phyloP scores from a whole-genome alignment of 2,329 filamentous ascomycete genomes.

The Seiridium unicorne region DNA sequence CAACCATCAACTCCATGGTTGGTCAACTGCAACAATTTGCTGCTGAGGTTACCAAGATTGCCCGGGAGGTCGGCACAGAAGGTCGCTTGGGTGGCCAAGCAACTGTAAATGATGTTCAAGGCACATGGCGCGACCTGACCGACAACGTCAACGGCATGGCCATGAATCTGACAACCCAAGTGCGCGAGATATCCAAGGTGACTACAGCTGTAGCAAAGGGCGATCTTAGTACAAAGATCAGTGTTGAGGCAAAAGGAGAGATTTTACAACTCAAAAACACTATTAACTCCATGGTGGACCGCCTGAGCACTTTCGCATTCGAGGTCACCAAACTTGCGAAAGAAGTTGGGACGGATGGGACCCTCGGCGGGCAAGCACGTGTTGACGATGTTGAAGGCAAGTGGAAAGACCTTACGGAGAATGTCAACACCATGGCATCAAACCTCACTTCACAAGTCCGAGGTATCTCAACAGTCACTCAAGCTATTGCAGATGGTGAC shows the following conservation, averaged over 20 bases:
- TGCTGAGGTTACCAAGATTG: slow-evolving; percentile 93
- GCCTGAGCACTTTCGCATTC: slow-evolving; percentile 91
- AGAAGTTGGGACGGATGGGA: slow-evolving; percentile 95
- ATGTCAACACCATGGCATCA: slow-evolving; percentile 75
- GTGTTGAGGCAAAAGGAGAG: slow-evolving; percentile 89
- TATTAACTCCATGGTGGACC: slow-evolving; percentile 99
- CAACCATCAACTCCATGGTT: slow-evolving; percentile 99
- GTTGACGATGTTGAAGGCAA: slow-evolving; percentile 96
- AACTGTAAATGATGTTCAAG: slow-evolving; percentile 92
- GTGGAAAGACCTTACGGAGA: slow-evolving; percentile 95
- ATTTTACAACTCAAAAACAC: slow-evolving; percentile 95
- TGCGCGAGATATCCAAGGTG: slow-evolving; percentile 95
- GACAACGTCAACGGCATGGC: slow-evolving; percentile 96
- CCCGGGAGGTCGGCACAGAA: slow-evolving; percentile 94
- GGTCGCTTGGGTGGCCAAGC: slow-evolving; percentile 92
- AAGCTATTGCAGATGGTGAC: slow-evolving; percentile 92
- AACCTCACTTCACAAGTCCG: slow-evolving; percentile 75
- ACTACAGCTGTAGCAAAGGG: slow-evolving; percentile 93
- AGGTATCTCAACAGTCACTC: slow-evolving; percentile 90
- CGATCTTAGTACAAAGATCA: slow-evolving; percentile 94
- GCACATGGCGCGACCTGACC: slow-evolving; percentile 95
- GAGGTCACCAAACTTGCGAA: slow-evolving; percentile 94
- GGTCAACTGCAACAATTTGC: slow-evolving; percentile 97
- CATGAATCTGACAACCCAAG: slow-evolving; percentile 95
- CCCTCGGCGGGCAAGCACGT: slow-evolving; percentile 87